phyloP scores from a whole-genome alignment of 2,329 filamentous ascomycete species.

The Aspergillus pseudotamarii region DNA sequence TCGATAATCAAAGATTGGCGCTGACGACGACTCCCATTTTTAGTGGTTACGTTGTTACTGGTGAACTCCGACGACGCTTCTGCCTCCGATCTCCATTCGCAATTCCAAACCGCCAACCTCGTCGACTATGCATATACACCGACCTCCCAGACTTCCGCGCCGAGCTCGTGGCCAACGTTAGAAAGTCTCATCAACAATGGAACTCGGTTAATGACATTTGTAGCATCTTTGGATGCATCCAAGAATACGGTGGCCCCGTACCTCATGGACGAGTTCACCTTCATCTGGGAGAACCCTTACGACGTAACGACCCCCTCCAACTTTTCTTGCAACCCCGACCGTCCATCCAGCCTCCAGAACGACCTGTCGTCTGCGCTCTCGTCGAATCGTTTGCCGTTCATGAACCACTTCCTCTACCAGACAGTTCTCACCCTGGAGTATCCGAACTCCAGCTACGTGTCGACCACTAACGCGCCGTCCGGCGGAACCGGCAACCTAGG shows the following conservation, averaged over 20 bases:
- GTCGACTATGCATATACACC: slow-evolving; percentile 64
- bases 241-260: slow-evolving; percentile 42
- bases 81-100: slow-evolving; percentile 57
- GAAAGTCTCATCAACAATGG: slow-evolving; percentile 65
- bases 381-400: slow-evolving; percentile 66
- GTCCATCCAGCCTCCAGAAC: slow-evolving; percentile 59
- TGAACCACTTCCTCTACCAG: slow-evolving; percentile 79
- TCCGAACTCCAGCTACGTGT: slow-evolving; percentile 63
- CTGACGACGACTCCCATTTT: slow-evolving; percentile 6
- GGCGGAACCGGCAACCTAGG: slow-evolving; percentile 59
- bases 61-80: slow-evolving; percentile 68
- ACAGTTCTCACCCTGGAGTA: slow-evolving; percentile 58
- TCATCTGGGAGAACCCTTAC: slow-evolving; percentile 72
- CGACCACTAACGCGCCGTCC: slow-evolving; percentile 66
- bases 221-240: slow-evolving; percentile 54
- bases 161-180: slow-evolving; percentile 70
- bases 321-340: slow-evolving; percentile 73
- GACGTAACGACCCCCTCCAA: slow-evolving; percentile 63
- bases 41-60: slow-evolving; percentile 71
- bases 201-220: slow-evolving; percentile 69
- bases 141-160: slow-evolving; percentile 45
- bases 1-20: background rate
- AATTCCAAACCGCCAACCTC: slow-evolving; percentile 63
- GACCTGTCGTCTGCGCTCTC: slow-evolving; percentile 54
- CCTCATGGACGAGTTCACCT: slow-evolving; percentile 47